phyloP scores from a whole-genome alignment of 208 protist species.

The Tritrichomonas musculus region DNA sequence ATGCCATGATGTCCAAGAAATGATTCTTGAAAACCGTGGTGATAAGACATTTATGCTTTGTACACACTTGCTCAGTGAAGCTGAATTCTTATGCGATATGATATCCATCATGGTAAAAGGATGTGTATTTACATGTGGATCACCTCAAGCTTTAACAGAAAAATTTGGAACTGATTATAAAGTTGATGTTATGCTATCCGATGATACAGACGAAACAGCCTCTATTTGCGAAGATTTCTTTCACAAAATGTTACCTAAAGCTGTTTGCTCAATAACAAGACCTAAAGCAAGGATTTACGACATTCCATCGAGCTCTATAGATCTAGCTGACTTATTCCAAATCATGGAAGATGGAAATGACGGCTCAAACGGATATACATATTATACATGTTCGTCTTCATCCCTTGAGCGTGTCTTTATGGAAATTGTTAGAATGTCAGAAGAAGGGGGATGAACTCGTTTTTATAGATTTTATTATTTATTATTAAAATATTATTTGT shows the following conservation, averaged over 20 bases:
- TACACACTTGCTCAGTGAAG: background rate
- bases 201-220: background rate
- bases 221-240: background rate
- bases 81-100: constrained; percentile 1
- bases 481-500: too few relatives aligned
- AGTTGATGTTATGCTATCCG: background rate
- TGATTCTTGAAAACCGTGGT: background rate
- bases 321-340: background rate
- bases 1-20: constrained; percentile 2
- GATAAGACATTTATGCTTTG: constrained; percentile 20
- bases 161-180: constrained; percentile 9
- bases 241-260: background rate
- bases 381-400: constrained; percentile 17
- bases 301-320: background rate
- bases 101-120: constrained; percentile 35
- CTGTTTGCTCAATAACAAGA: background rate
- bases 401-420: background rate
- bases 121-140: background rate
- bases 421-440: constrained; percentile 13
- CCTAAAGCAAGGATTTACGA: background rate
- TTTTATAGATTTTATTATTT: too few relatives aligned
- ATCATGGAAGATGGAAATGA: background rate
- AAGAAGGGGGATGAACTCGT: background rate
- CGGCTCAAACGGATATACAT: background rate
- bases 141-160: background rate